Evolutionary conservation across 2,329 filamentous ascomycete genomes (phyloP), one percentile per base, ranked within the genome.

Genomic region (Xylaria multiplex): DNA sequence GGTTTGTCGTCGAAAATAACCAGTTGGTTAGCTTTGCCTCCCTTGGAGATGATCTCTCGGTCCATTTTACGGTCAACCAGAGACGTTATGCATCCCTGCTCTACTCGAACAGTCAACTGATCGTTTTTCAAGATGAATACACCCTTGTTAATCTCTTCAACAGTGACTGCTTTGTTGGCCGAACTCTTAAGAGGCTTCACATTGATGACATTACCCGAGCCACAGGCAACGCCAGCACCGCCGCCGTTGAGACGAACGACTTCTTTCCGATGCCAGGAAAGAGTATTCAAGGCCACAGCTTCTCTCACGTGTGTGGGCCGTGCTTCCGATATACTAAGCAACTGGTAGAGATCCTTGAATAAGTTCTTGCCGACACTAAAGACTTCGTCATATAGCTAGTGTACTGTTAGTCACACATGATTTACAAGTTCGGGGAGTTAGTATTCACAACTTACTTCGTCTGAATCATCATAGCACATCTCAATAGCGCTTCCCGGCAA

Each of bases 1-100:
- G 94, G 94, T 81, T 98, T 97, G 81, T 99, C 96, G 75, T 99
- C 96, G 74, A 96, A 98, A 27, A 98, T 89, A 70, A 98, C 94
- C 57, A 96, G 88, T 76, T 97, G 93, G 71, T 97, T 97, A 27
- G 91, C 94, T 77, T 94, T 94, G 27, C 87, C 86, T 43, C 87
- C 88, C 71, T 86, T 81, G 2, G 92, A 85, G 55, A 99, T 86
- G 22, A 97, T 80, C 77, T 99, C 93, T 58, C 95, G 90, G 30
- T 91, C 84, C 9, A 87, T 88, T 50, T 84, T 79, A 46, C 89
- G 84, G 78, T 98, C 96, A 75, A 91, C 90, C 1, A 99, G 84
- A 6, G 94, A 97, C 0, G 89, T 93, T 70, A 99, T 94, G 67
- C 86, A 86, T 49, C 96, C 96, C 16, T 87, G 81, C 52, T 91